Conservation (phyloP, 2,329 filamentous ascomycete genomes). For the Phaeosphaeria sp. region DNA sequence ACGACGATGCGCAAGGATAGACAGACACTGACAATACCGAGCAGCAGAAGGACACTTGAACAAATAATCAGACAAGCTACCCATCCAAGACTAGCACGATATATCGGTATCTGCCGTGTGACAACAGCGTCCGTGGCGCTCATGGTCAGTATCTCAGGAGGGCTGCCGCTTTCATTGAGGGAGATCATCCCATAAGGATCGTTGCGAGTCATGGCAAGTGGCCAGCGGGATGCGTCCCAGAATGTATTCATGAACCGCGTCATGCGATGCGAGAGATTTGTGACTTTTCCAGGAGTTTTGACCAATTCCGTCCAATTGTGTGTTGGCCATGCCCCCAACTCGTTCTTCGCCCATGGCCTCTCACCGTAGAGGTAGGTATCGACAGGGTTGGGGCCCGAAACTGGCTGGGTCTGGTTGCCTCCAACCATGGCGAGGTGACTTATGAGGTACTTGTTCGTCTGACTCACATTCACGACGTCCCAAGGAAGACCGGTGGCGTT, state of each 20-base stretch:
- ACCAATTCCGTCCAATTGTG: slow-evolving; percentile 6
- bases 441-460: slow-evolving; percentile 1
- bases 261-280: slow-evolving; percentile 6
- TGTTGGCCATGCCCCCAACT: neutral
- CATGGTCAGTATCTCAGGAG: neutral
- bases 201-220: slow-evolving; percentile 4
- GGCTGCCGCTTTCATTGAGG: neutral
- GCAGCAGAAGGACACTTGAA: slow-evolving; percentile 1
- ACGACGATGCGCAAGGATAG: neutral
- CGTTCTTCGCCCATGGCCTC: slow-evolving; percentile 1
- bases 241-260: slow-evolving; percentile 8
- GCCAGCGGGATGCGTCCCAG: slow-evolving; percentile 10
- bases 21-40: slow-evolving; percentile 7
- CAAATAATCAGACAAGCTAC: slow-evolving; percentile 6
- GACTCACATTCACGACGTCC: slow-evolving; percentile 1
- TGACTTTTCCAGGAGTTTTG: neutral
- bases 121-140: slow-evolving; percentile 4
- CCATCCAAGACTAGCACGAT: slow-evolving; percentile 3
- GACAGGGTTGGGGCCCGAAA: slow-evolving; percentile 3
- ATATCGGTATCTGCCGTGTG: slow-evolving; percentile 3
- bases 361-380: slow-evolving; percentile 7
- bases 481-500: neutral
- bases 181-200: slow-evolving; percentile 1
- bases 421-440: neutral
- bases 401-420: neutral